Conservation (phyloP, 768 basidiomycete species). For the Strobilomyces confusus region DNA sequence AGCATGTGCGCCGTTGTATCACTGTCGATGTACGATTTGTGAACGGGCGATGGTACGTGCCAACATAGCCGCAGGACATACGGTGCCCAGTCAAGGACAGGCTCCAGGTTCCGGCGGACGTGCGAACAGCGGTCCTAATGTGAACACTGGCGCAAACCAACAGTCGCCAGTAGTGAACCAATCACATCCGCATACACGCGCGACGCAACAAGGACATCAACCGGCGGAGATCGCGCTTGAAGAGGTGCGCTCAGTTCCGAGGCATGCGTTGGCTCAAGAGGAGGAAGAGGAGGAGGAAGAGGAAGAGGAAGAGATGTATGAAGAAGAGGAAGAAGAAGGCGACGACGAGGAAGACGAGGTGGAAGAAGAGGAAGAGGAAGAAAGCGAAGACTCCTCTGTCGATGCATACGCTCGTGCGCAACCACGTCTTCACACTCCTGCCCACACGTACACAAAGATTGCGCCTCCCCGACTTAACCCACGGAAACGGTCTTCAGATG, state of each 20-base stretch:
- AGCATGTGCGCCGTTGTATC: constrained; percentile 66
- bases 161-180: constrained; percentile 3
- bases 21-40: constrained; percentile 71
- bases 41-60: constrained; percentile 58
- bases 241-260: constrained; percentile 21
- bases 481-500: constrained; percentile 36
- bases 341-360: constrained; percentile 23
- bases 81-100: constrained; percentile 28
- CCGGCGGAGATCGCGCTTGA: constrained; percentile 24
- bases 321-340: constrained; percentile 27
- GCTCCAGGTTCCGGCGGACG: constrained; percentile 8
- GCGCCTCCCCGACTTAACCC: constrained; percentile 18
- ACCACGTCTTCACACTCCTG: constrained; percentile 5
- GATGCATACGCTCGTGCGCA: constrained; percentile 6
- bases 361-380: constrained; percentile 34
- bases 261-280: constrained; percentile 20
- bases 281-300: constrained; percentile 32
- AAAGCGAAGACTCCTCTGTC: constrained; percentile 22
- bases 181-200: constrained; percentile 6
- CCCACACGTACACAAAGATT: constrained; percentile 9
- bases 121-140: background rate
- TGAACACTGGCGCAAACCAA: constrained; percentile 1
- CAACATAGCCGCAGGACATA: constrained; percentile 40
- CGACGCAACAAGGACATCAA: constrained; percentile 8
- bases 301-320: constrained; percentile 16